These are phyloP conservation scores for Cokeromyces recurvatus DNA, from an alignment of 371 early-diverging fungal species.

Conservation along the genomic window DNA sequence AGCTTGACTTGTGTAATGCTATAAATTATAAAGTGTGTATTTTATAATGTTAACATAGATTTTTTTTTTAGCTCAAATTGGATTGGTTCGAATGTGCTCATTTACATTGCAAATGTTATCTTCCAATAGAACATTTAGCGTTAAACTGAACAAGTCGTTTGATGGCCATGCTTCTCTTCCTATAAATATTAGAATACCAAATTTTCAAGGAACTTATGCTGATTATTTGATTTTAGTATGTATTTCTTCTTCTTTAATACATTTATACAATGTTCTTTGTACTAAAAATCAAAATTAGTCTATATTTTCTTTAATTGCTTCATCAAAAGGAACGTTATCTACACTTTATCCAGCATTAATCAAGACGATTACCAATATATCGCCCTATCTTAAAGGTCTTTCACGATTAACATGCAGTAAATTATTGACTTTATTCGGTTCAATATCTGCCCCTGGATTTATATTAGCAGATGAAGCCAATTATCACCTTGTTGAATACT, in stretches of 20 bases:
- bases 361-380: conserved; percentile 76
- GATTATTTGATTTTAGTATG: conserved; percentile 76
- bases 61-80: conserved; percentile 73
- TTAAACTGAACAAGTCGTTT: conserved; percentile 74
- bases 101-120: conserved; percentile 82
- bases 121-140: conserved; percentile 74
- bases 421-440: conserved; percentile 65
- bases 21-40: too few relatives aligned
- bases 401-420: conserved; percentile 70
- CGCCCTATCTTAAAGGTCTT: conserved; percentile 75
- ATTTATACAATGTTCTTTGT: neutral
- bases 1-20: conserved; percentile 60
- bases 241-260: too few relatives aligned
- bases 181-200: conserved; percentile 61
- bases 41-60: too few relatives aligned
- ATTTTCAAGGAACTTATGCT: conserved; percentile 76
- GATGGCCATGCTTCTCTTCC: conserved; percentile 66
- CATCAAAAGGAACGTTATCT: conserved; percentile 63
- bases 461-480: conserved; percentile 74
- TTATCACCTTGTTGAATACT: conserved; percentile 65
- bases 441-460: conserved; percentile 77
- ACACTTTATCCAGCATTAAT: conserved; percentile 76
- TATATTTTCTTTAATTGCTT: conserved; percentile 70
- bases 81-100: conserved; percentile 74
- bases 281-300: too few relatives aligned